Evolutionary conservation across 2,329 filamentous ascomycete genomes (phyloP), one percentile per base, ranked within the genome.

Genomic region (Nemania abortiva): DNA sequence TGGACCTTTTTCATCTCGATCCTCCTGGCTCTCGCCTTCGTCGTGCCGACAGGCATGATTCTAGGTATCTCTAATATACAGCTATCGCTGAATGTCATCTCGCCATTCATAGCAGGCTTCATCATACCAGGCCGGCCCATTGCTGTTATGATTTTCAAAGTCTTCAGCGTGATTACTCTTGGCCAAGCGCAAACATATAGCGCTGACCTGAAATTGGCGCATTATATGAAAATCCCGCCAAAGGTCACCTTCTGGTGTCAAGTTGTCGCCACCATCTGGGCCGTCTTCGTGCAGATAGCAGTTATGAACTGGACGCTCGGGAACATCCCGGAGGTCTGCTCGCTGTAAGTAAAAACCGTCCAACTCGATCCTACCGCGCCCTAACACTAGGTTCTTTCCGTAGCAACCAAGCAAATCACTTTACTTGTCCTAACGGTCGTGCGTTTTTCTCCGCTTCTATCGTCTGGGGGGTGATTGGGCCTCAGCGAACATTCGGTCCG

Each of bases 391-490:
- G 54, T 18, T 42, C 13, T 11, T 9, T 11, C 1, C n/a, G n/a
- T 42, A 81, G 50, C 75, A 81, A 34, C 1, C 75, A 84, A 59
- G 80, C 86, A 42, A 72, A 78, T 18, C 82, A 84, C 69, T 84
- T 82, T 70, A 83, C 77, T 3, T 83, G 81, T 60, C 81, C 81
- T 11, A 82, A 82, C 62, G 81, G 81, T n/a, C 79, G 75, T 24
- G 75, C 76, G 2, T 79, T 80, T 77, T 89, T 88, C 78, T 87
- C 84, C 3, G 82, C 83, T 6, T 88, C 85, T 0, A 81, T 88
- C 2, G 84, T 87, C 54, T 88, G 86, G 86, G 87, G 87, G 59
- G 80, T 87, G 22, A 87, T 89, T 52, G 88, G 88, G 0, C 87
- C 87, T 0, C 74, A 80, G 9, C 83, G 87, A 3, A 86, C 89